Base-by-base conservation (phyloP, 805 yeast species). In the Suhomyces prunicola region DNA sequence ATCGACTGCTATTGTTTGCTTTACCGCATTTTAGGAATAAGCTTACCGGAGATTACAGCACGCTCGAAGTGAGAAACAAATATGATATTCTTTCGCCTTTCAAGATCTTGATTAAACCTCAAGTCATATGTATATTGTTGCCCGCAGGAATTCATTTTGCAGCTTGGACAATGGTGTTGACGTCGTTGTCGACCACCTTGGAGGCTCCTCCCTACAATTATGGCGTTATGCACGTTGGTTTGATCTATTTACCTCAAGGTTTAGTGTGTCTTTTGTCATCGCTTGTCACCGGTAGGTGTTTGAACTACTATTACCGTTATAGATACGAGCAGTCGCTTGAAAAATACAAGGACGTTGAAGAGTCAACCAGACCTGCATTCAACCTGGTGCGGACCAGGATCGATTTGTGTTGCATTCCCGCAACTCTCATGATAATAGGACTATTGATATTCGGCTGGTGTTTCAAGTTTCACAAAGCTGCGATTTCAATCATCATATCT, bases 221-320 rank as follows among this genome's bases (percentile, higher is more conserved):
- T 54, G 57, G 76, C 1, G 80, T 86, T 0, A 69, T 82, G 44
- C 76, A 83, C 46, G 82, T 88, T 36, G 96, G 96, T 6, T 68
- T 84, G 19, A 82, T 90, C 49, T 90, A 84, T 61, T 71, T 90
- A 40, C 88, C 96, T 2, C 84, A 86, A 26, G 97, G 97, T 19
- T 58, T 81, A 0, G 86, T 86, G 6, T 81, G 89, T 3, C 63
- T 88, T 12, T 29, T 74, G 0, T 88, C 92, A 17, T 81, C 92
- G 0, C 56, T 89, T 0, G 29, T 65, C 0, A 68, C 83, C 2
- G 96, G 97, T 0, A 70, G 74, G 57, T 41, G 81, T 2, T 63
- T 88, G 60, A 85, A 88, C 60, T 67, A 69, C 64, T 69, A 74
- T 54, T 88, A 85, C 62, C 66, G 66, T 15, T 44, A 46, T 26